Percentiles rank a stretch among this genome's conserved stretches.
Evolutionary conservation across 192 early-diverging fungal species (phyloP).

Genomic region (Lobosporangium transversale): DNA sequence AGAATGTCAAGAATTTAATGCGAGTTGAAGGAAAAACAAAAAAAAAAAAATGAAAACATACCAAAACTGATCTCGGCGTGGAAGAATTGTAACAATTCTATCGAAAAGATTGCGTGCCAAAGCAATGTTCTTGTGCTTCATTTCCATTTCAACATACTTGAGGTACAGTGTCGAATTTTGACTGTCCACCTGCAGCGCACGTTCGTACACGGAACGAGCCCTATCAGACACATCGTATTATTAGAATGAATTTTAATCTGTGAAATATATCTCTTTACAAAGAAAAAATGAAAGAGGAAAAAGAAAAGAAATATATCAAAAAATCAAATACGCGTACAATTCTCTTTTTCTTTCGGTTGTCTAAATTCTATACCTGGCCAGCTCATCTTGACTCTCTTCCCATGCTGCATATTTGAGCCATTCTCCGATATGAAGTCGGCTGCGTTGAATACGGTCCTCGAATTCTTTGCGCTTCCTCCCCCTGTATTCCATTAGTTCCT

Average conservation of each 20-base stretch:
- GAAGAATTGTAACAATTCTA: slow-evolving; percentile 87
- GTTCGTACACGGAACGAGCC: slow-evolving; percentile 88
- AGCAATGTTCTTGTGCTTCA: slow-evolving; percentile 96
- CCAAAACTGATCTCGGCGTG: slow-evolving; percentile 87
- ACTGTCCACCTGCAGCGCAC: slow-evolving; percentile 91
- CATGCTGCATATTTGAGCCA: slow-evolving; percentile 97
- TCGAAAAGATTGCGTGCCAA: slow-evolving; percentile 95
- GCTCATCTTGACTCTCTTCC: slow-evolving; percentile 93
- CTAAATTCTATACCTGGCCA: slow-evolving; percentile 66
- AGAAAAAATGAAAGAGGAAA: background rate
- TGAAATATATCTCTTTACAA: too few relatives aligned
- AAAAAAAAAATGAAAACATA: slow-evolving; percentile 8
- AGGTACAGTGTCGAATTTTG: slow-evolving; percentile 89
- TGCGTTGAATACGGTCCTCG: slow-evolving; percentile 90
- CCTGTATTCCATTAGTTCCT: slow-evolving; percentile 93
- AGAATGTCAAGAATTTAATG: background rate
- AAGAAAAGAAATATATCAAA: background rate
- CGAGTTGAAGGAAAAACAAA: background rate
- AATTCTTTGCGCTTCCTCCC: slow-evolving; percentile 92
- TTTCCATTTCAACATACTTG: slow-evolving; percentile 97
- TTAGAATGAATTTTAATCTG: background rate
- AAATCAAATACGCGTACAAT: background rate
- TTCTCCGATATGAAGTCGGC: slow-evolving; percentile 84
- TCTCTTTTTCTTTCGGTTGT: background rate
- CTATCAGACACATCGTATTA: too few relatives aligned